Evolutionary conservation across 2,329 filamentous ascomycete genomes (phyloP).

Genomic region (Nectriaceae sp.): DNA sequence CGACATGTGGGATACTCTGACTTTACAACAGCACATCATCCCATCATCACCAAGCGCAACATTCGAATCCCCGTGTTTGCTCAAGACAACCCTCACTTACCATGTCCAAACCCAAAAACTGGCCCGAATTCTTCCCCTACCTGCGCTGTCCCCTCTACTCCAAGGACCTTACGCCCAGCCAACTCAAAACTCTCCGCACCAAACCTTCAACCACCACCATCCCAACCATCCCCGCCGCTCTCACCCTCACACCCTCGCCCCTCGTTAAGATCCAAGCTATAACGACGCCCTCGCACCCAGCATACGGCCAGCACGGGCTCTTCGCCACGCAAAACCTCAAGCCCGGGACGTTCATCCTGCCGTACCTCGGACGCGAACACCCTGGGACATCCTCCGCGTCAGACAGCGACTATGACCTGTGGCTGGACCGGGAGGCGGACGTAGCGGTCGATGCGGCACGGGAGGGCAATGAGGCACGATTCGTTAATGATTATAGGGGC

Average conservation of each 20-base stretch:
- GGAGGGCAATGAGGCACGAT: conserved; percentile 64
- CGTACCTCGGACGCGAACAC: conserved; percentile 63
- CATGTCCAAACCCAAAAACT: conserved; percentile 54
- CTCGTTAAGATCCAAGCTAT: conserved; percentile 58
- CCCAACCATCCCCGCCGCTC: conserved; percentile 27
- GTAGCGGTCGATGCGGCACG: conserved; percentile 62
- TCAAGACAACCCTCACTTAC: background rate
- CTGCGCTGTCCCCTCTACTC: conserved; percentile 52
- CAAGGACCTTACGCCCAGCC: conserved; percentile 43
- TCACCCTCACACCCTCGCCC: conserved; percentile 46
- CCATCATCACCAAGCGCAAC: too few species aligned
- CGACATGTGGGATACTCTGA: too few species aligned
- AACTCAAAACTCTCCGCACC: conserved; percentile 42
- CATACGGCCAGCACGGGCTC: conserved; percentile 59
- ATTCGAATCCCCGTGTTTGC: too few species aligned
- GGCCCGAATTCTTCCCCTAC: conserved; percentile 57
- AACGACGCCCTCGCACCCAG: conserved; percentile 53
- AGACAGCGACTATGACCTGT: conserved; percentile 62
- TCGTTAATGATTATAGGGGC: conserved; percentile 68
- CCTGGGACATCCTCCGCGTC: conserved; percentile 31
- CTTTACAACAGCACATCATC: too few species aligned
- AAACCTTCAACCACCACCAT: conserved; percentile 23
- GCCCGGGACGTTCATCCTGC: conserved; percentile 59
- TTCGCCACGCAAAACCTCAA: conserved; percentile 57
- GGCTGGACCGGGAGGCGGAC: conserved; percentile 57